These are phyloP conservation scores for Talaromyces islandicus DNA, from an alignment of 2,329 filamentous ascomycete genomes.

Conservation along the genomic window DNA sequence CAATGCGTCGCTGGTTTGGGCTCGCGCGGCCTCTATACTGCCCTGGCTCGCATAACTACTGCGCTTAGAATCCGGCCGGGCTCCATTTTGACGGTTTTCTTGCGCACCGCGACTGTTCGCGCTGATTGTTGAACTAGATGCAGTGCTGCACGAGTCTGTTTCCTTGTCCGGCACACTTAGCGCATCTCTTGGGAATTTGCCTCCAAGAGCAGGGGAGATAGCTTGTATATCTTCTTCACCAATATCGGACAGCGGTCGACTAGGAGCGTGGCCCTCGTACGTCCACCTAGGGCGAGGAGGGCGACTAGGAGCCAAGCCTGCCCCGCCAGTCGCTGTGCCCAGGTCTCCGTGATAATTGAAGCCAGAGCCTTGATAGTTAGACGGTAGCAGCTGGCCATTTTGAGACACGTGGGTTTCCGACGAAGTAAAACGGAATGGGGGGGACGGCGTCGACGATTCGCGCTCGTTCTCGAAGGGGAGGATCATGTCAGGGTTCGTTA, in stretches of 20 bases:
- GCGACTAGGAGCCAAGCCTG: constrained; percentile 11
- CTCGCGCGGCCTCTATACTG: constrained; percentile 9
- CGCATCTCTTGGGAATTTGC: constrained; percentile 1
- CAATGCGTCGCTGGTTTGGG: constrained; percentile 12
- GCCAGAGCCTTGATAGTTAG: not conserved
- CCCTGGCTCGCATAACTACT: constrained; percentile 5
- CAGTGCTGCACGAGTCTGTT: constrained; percentile 31
- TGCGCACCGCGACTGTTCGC: constrained; percentile 13
- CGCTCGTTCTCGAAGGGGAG: constrained; percentile 61
- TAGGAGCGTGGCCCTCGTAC: constrained; percentile 31
- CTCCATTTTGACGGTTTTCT: not conserved
- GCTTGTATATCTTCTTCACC: constrained; percentile 36
- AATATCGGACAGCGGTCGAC: constrained; percentile 40
- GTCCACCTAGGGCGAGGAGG: constrained; percentile 28
- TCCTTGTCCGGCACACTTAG: constrained; percentile 3
- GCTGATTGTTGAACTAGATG: constrained; percentile 31
- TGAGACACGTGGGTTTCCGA: constrained; percentile 16
- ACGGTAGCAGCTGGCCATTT: constrained; percentile 6
- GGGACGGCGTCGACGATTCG: constrained; percentile 45
- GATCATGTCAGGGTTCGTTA: constrained; percentile 94
- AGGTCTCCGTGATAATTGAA: not conserved
- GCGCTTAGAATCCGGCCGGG: constrained; percentile 3
- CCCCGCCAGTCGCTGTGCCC: constrained; percentile 1
- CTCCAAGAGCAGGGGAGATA: constrained; percentile 15
- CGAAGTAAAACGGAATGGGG: constrained; percentile 45